Base-by-base conservation (phyloP, 345 rosid species). In the Syzygium jambos region DNA sequence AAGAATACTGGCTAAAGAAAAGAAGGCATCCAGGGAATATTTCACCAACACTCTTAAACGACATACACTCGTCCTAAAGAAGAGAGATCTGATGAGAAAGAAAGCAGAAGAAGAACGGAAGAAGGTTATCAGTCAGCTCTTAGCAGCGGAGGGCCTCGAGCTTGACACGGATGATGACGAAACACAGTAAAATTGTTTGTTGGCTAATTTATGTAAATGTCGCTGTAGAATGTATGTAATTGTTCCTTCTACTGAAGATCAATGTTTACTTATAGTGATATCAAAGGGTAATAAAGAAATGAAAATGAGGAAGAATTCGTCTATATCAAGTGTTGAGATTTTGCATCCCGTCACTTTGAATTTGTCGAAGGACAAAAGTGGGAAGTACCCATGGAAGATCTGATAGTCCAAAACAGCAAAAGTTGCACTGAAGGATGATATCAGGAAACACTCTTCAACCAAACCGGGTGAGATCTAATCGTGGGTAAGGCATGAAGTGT, bases 101-200 rank as follows among this genome's bases (percentile, higher is more conserved):
- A 94, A 94, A 87, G 95, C 96, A 19, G 97, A 96, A 88, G 97
- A 95, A 52, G 99, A 95, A 52, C 95, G 91, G 95, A 93, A 89
- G 87, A 91, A 90, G 87, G 90, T 85, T 63, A 91, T 97, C 78
- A 85, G 91, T 89, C 96, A 94, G 92, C 94, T 97, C 87, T 90
- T 97, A 89, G 99, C 97, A 7, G 96, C 94, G 4, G 99, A 97
- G 93, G 98, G 98, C 84, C 96, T 96, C 9, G 98, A 97, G 89
- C 95, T 97, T n/a, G 99, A 95, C 86, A 88, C 93, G 0, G 97
- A 95, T 88, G 96, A 92, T 51, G 95, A 95, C 43, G 94, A 92
- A 54, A 57, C 82, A 3, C 82, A 61, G n/a, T 63, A 51, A 86
- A 73, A 73, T 73, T 21, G 43, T 73, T 29, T 17, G 82, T 86